Base-by-base conservation (phyloP, 108 stramenopile species). In the Pseudonitzschia pungens region DNA sequence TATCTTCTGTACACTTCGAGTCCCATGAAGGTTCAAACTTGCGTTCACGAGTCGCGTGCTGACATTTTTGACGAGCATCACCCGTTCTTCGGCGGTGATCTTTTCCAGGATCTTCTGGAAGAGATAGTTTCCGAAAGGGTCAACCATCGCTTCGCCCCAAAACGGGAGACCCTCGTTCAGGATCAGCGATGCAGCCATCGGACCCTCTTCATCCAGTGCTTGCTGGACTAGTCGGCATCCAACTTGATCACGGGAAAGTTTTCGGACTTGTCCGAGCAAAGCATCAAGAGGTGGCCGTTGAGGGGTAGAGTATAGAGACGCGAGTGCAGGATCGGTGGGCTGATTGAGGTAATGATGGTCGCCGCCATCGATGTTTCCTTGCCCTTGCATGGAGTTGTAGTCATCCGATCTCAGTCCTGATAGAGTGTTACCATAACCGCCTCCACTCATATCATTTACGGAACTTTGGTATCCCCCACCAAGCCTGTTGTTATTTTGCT, bases 81-180 rank as follows among this genome's bases (percentile, higher is more conserved):
- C 75, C 10, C 98, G 81, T 74, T 97, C 94, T 28, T 90, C 87
- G 29, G 86, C 82, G 24, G 90, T 91, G 44, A 96, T 89, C 76
- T 94, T 87, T 73, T 97, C 97, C 60, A 97, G 72, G 48, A 98
- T 93, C 86, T 98, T 98, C 82, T 98, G 98, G 73, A 98, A 98
- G 43, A 98, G 84, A 76, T 97, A 98, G 80, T 97, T 98, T 0
- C 98, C 98, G 74, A 98, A 98, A 16, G 97, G 97, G 83, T 98
- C 97, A 20, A 95, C 89, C 96, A 98, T 97, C 66, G 97, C 93
- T 69, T 95, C 92, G 12, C 89, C 92, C 92, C 97, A 95, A 75
- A 95, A 91, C 27, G 91, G 84, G 10, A 96, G 85, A n/a, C 92
- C 96, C 83, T 98, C 97, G 56, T 91, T 84, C 45, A 98, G 83